Conservation (phyloP, 2,329 filamentous ascomycete genomes). For the Talaromyces verruculosus region DNA sequence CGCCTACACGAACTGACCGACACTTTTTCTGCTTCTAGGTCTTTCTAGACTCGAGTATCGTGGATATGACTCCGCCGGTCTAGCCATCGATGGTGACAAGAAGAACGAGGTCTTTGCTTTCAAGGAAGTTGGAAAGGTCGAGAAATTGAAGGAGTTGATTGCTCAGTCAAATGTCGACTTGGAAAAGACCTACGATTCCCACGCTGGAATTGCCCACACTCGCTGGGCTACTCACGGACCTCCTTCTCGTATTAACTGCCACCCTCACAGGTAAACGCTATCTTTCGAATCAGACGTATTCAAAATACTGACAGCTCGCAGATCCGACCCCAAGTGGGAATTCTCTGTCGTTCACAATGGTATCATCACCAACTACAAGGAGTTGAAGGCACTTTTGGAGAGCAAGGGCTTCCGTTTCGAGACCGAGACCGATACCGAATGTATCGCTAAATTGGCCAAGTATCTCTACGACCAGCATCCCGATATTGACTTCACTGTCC, state of each 20-base stretch:
- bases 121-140: constrained; percentile 99
- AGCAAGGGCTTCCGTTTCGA: constrained; percentile 98
- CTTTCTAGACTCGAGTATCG: constrained; percentile 96
- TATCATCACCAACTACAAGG: constrained; percentile 99
- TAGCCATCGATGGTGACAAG: constrained; percentile 96
- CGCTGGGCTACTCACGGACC: constrained; percentile 97
- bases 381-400: constrained; percentile 88
- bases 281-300: neutral
- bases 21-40: constrained; percentile 54
- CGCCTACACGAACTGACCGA: constrained; percentile 22
- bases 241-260: constrained; percentile 93
- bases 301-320: constrained; percentile 40
- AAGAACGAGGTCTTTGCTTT: constrained; percentile 96
- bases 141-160: constrained; percentile 91
- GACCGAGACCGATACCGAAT: constrained; percentile 98
- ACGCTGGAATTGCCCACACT: constrained; percentile 98
- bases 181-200: constrained; percentile 93
- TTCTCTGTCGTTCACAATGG: constrained; percentile 98
- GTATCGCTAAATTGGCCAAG: constrained; percentile 97
- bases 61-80: constrained; percentile 95
- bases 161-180: constrained; percentile 79
- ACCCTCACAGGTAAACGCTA: constrained; percentile 80
- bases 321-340: constrained; percentile 92
- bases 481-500: constrained; percentile 89
- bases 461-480: constrained; percentile 96